Percentiles rank a stretch among this genome's conserved stretches.
Evolutionary conservation across 441 rosid species (phyloP).

Genomic region (Cnidoscolus chayamansa): DNA sequence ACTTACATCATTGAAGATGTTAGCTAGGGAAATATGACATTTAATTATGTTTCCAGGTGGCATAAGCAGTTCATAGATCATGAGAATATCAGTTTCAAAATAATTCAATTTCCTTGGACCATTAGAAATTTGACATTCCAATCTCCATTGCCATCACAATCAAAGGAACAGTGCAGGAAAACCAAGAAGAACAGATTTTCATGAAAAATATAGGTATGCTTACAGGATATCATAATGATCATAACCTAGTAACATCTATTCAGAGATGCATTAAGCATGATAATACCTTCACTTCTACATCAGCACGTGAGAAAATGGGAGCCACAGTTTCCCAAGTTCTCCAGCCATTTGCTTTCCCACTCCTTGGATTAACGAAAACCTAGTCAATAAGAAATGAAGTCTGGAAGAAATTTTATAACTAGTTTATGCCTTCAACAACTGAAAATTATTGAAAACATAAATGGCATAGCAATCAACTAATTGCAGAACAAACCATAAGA

Average conservation of each 20-base stretch:
- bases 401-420: slow-evolving; percentile 30
- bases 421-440: slow-evolving; percentile 24
- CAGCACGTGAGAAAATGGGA: slow-evolving; percentile 63
- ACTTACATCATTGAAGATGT: background rate
- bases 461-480: slow-evolving; percentile 1
- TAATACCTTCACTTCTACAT: slow-evolving; percentile 65
- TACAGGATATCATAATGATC: background rate
- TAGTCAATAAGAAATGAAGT: slow-evolving; percentile 33
- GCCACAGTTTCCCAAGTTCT: slow-evolving; percentile 78
- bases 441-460: slow-evolving; percentile 17
- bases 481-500: slow-evolving; percentile 57
- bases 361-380: slow-evolving; percentile 82
- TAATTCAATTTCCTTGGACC: background rate
- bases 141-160: background rate
- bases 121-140: background rate
- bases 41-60: background rate
- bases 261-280: slow-evolving; percentile 5
- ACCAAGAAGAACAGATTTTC: background rate
- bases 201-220: slow-evolving; percentile 2
- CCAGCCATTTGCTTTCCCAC: slow-evolving; percentile 73
- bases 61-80: background rate
- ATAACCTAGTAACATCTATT: background rate
- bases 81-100: slow-evolving; percentile 1
- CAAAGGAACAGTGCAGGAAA: background rate
- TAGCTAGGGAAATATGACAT: background rate